Evolutionary conservation across 2,329 filamentous ascomycete genomes (phyloP), one percentile per base, ranked within the genome.

Genomic region (Coniochaeta sp.): DNA sequence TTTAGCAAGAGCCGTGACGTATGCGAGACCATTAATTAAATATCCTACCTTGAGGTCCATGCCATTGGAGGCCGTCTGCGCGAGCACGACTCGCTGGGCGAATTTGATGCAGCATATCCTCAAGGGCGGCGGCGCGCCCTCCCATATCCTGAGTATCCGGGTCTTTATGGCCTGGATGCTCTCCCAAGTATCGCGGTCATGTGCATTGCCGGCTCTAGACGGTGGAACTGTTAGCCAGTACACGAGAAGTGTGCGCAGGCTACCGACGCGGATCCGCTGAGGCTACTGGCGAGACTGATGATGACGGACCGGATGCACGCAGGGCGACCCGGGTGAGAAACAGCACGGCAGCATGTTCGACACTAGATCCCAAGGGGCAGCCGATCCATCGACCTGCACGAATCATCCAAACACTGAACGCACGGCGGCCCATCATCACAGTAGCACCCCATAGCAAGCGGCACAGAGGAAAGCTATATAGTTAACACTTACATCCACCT

Each of bases 81-180:
- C 90, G 65, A 97, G 84, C 52, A 99, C 89, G 52, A 98, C 91
- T 64, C 91, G 87, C 77, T 99, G 93, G 40, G 91, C 89, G 73
- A 99, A 99, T 75, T 99, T 99, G 81, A 98, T 89, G 77, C 95
- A 98, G 79, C 92, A 96, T 72, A 98, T 88, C 68, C 88, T 88
- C 64, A 98, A 85, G 2, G 91, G 89, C 14, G 88, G 82, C 16
- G 85, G 78, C 19, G 90, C 88, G 50, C 80, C 83, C 67, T 97
- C 93, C 93, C 96, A 97, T 69, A 95, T 86, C 62, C 85, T 86
- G 62, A 99, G 75, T 66, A 99, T 95, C 68, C 88, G 89, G 59
- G 89, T 86, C 78, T 99, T 99, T 75, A 98, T 93, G 12, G 87
- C 83, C 59, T 86, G 82, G 85, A 98, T 96, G 65, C 88, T 86